Percentiles rank a stretch among this genome's conserved stretches.
Conservation (phyloP, 1,284 basidiomycete species). For the Pseudozyma sp. region DNA sequence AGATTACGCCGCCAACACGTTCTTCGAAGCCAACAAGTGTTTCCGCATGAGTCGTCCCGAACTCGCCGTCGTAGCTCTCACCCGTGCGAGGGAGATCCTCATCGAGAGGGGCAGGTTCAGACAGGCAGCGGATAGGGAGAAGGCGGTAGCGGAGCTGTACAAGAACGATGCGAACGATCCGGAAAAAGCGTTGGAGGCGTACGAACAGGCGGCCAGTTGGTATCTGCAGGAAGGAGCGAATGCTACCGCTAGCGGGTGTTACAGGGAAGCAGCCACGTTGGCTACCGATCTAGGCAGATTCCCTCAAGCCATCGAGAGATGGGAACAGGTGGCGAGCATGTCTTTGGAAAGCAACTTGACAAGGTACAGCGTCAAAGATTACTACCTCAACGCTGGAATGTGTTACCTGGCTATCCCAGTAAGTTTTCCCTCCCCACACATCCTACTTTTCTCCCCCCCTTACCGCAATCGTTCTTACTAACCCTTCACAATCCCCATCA, state of each 20-base stretch:
- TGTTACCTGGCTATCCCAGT: slow-evolving; percentile 91
- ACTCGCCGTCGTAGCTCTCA: slow-evolving; percentile 87
- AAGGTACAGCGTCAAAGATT: slow-evolving; percentile 99
- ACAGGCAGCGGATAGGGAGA: slow-evolving; percentile 96
- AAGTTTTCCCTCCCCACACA: slow-evolving; percentile 63
- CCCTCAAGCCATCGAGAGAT: slow-evolving; percentile 84
- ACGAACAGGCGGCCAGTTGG: slow-evolving; percentile 94
- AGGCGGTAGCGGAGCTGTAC: slow-evolving; percentile 86
- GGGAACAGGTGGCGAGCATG: slow-evolving; percentile 89
- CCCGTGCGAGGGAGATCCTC: slow-evolving; percentile 84
- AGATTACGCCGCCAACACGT: slow-evolving; percentile 68
- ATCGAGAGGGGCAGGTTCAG: slow-evolving; percentile 89
- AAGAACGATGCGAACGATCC: slow-evolving; percentile 80
- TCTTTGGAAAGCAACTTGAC: slow-evolving; percentile 86
- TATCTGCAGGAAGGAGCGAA: slow-evolving; percentile 95
- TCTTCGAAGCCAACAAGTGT: slow-evolving; percentile 67
- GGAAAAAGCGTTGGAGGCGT: slow-evolving; percentile 86
- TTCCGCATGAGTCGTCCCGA: slow-evolving; percentile 65
- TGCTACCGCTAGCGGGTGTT: slow-evolving; percentile 94
- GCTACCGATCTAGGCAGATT: slow-evolving; percentile 90
- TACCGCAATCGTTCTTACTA: neutral
- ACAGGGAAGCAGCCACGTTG: slow-evolving; percentile 94
- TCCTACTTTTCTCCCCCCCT: neutral
- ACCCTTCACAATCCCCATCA: neutral
- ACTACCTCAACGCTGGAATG: slow-evolving; percentile 87